Base-by-base conservation (phyloP, 129 eudicot species). In the Pittosporum tobira region DNA sequence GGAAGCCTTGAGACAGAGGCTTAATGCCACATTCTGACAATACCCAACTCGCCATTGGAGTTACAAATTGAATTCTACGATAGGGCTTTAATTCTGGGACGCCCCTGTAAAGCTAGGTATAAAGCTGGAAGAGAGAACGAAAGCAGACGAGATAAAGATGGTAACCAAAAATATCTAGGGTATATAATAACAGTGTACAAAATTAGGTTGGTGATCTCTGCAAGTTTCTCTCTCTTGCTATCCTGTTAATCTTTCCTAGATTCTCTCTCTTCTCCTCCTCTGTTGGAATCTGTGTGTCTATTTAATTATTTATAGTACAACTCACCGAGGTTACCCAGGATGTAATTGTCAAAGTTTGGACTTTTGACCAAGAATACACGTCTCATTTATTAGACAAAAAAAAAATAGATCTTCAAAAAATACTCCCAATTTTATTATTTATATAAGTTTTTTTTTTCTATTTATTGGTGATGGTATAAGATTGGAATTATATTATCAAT, bases 31-130 rank as follows among this genome's bases (percentile, higher is more conserved):
- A 76, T 47, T 77, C 75, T 63, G 88, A 77, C 52, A 80, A 47
- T 46, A 75, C 82, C 75, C 74, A 68, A 70, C 79, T 67, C 16
- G 94, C 88, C 88, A 84, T 84, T 49, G 63, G 45, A 71, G 70
- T 58, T 40, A 37, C 74, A 42, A 28, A 47, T 54, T 27, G 66
- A 28, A 46, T 46, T 46, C 15, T 5, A 22, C 13, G 53, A 57
- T 18, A 23, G 58, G 19, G 28, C 2, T 48, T 27, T 28, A 23
- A 48, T 62, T 29, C 49, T 47, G 56, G 37, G 46, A 21, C 48
- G 40, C 70, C 66, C 73, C 30, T 59, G 16, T 2, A 62, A 68
- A 64, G 62, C 69, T 51, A 61, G 24, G 15, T 14, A 31, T 21
- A 59, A 21, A 60, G 15, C 1, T 10, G 14, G 5, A 42, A 18